Evolutionary conservation across 768 basidiomycete genomes (phyloP).

Genomic region (Rhodotorula taiwanensis): DNA sequence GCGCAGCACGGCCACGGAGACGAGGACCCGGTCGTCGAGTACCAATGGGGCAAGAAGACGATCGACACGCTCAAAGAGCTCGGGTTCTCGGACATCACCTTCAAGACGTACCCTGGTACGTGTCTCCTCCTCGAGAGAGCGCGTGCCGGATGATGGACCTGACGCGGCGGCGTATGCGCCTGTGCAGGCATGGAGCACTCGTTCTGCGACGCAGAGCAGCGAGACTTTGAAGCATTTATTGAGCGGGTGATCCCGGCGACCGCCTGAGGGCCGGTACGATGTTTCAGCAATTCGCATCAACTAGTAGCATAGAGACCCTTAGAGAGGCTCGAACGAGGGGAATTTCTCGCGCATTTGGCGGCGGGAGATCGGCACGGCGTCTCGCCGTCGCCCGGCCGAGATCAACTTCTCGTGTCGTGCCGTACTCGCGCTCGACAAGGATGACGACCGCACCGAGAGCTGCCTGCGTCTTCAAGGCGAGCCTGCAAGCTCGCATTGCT

Average conservation of each 20-base stretch:
- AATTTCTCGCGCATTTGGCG: too few relatives aligned
- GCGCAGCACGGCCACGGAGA: conserved; percentile 12
- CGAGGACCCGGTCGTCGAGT: conserved; percentile 26
- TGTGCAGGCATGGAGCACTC: conserved; percentile 30
- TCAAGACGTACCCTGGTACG: conserved; percentile 26
- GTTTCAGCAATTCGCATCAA: background rate
- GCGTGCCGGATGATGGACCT: too few relatives aligned
- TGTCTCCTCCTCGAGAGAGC: too few relatives aligned
- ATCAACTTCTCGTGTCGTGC: too few relatives aligned
- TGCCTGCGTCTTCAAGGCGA: too few relatives aligned
- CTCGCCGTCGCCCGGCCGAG: too few relatives aligned
- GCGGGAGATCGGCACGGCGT: too few relatives aligned
- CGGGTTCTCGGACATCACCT: conserved; percentile 50
- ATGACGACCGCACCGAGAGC: too few relatives aligned
- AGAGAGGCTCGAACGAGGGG: too few relatives aligned
- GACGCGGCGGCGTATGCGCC: background rate
- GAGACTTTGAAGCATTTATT: conserved; percentile 19
- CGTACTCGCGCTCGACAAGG: too few relatives aligned
- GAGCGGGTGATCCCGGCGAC: background rate
- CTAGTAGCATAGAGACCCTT: too few relatives aligned
- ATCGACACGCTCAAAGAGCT: conserved; percentile 56
- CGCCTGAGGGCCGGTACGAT: background rate
- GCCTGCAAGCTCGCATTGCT: too few relatives aligned
- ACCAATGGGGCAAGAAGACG: conserved; percentile 54
- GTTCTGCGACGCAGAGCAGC: conserved; percentile 26